These are phyloP conservation scores for Pythium aristosporum DNA, from an alignment of 352 stramenopile genomes.

Conservation along the genomic window DNA sequence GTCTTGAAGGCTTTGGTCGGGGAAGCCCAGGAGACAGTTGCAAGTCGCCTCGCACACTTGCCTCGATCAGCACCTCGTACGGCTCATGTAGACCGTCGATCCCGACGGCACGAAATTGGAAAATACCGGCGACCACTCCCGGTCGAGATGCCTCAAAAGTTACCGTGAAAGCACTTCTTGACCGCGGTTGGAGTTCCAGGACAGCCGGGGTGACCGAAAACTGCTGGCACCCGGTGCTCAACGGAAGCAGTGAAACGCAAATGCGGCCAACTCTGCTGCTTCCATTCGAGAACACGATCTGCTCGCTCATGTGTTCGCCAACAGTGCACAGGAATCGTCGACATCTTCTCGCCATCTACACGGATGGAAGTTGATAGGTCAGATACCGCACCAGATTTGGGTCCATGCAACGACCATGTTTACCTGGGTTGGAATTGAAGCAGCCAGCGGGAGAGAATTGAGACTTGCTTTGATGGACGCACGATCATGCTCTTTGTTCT, in stretches of 20 bases:
- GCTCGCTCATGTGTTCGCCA: conserved; percentile 68
- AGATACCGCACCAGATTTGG: not conserved
- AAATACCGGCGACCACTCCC: conserved; percentile 77
- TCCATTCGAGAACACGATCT: conserved; percentile 77
- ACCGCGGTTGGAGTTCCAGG: conserved; percentile 60
- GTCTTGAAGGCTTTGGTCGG: conserved; percentile 1
- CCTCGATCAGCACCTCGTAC: conserved; percentile 85
- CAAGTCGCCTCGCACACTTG: conserved; percentile 53
- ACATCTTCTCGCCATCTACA: conserved; percentile 57
- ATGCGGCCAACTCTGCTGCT: conserved; percentile 57
- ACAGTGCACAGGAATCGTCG: conserved; percentile 68
- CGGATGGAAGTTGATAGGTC: not conserved
- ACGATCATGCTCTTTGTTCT: not conserved
- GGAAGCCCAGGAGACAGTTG: conserved; percentile 18
- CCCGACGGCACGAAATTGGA: conserved; percentile 81
- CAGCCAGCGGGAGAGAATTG: conserved; percentile 9
- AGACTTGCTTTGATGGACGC: not conserved
- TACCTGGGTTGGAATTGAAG: conserved; percentile 20
- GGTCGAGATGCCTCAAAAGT: conserved; percentile 57
- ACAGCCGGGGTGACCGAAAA: conserved; percentile 78
- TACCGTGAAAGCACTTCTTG: conserved; percentile 64
- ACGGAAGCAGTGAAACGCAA: conserved; percentile 73
- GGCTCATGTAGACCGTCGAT: conserved; percentile 59
- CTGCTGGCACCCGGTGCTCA: conserved; percentile 83
- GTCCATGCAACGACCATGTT: not conserved